Evolutionary conservation across 1,139 yeast genomes (phyloP).

Genomic region (Debaryomyces nepalensis): DNA sequence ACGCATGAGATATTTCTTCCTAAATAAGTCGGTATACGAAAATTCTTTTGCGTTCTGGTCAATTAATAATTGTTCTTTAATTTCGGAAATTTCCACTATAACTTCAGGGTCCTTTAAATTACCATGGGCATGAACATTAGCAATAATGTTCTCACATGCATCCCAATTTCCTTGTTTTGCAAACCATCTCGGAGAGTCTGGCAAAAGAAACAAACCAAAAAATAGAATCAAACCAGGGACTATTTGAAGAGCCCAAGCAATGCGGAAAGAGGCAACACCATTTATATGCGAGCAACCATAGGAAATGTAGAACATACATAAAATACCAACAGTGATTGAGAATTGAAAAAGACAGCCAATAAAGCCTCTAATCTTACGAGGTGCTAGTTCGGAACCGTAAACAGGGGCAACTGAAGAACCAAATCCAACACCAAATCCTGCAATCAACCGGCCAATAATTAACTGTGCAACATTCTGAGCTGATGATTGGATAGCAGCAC

Average conservation of each 20-base stretch:
- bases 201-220: slow-evolving; percentile 42
- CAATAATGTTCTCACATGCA: slow-evolving; percentile 36
- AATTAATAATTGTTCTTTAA: slow-evolving; percentile 35
- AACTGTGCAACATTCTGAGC: slow-evolving; percentile 38
- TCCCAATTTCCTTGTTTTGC: slow-evolving; percentile 43
- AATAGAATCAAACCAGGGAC: slow-evolving; percentile 55
- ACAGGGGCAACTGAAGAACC: slow-evolving; percentile 64
- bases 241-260: slow-evolving; percentile 59
- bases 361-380: slow-evolving; percentile 56
- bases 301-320: slow-evolving; percentile 44
- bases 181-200: slow-evolving; percentile 45
- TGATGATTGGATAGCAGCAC: slow-evolving; percentile 41
- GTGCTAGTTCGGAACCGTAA: slow-evolving; percentile 59
- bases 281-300: slow-evolving; percentile 41
- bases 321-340: slow-evolving; percentile 45
- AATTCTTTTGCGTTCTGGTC: slow-evolving; percentile 33
- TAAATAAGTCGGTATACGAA: slow-evolving; percentile 35
- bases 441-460: slow-evolving; percentile 54
- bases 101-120: slow-evolving; percentile 36
- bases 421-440: slow-evolving; percentile 64
- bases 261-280: slow-evolving; percentile 49
- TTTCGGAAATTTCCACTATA: slow-evolving; percentile 37
- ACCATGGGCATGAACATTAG: slow-evolving; percentile 36
- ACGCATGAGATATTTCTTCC: slow-evolving; percentile 34
- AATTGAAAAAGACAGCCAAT: slow-evolving; percentile 51